Conservation (phyloP, 2,329 filamentous ascomycete species). For the Venturia oleaginea region DNA sequence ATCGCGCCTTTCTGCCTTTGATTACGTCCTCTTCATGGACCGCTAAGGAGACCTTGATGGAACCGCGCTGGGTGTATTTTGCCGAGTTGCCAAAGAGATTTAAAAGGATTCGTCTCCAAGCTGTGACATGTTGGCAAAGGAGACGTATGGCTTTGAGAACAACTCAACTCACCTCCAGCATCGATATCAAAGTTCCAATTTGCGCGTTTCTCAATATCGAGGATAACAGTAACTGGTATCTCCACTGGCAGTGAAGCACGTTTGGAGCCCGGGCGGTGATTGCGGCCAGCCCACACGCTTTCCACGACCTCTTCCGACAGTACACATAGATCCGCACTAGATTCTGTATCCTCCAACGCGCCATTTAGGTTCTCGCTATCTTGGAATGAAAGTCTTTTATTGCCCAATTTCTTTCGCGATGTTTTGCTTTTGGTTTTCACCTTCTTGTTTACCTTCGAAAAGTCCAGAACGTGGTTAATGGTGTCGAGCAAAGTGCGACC, state of each 20-base stretch:
- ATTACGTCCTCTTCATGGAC: not conserved
- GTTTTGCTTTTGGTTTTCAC: not conserved
- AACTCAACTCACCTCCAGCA: constrained; percentile 30
- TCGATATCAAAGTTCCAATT: constrained; percentile 48
- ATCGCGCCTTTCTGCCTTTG: not conserved
- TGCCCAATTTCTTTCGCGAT: not conserved
- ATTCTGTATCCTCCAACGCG: not conserved
- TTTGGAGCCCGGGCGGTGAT: not conserved
- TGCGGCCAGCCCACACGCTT: constrained; percentile 10
- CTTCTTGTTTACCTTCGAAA: constrained; percentile 13
- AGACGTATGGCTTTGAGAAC: too few species aligned
- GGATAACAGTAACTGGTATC: not conserved
- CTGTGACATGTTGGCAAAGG: not conserved
- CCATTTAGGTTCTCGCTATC: not conserved
- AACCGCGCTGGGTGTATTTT: constrained; percentile 15
- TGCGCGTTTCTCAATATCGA: constrained; percentile 5
- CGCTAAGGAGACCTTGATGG: constrained; percentile 25
- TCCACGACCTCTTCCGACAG: constrained; percentile 14
- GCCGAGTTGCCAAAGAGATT: constrained; percentile 13
- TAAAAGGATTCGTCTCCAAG: constrained; percentile 9
- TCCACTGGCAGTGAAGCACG: not conserved
- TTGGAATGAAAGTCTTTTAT: constrained; percentile 3
- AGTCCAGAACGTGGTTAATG: constrained; percentile 30
- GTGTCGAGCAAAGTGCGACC: constrained; percentile 34
- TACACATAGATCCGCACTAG: constrained; percentile 8